Evolutionary conservation across 331 rosid genomes (phyloP).

Genomic region (Telfairia occidentalis): DNA sequence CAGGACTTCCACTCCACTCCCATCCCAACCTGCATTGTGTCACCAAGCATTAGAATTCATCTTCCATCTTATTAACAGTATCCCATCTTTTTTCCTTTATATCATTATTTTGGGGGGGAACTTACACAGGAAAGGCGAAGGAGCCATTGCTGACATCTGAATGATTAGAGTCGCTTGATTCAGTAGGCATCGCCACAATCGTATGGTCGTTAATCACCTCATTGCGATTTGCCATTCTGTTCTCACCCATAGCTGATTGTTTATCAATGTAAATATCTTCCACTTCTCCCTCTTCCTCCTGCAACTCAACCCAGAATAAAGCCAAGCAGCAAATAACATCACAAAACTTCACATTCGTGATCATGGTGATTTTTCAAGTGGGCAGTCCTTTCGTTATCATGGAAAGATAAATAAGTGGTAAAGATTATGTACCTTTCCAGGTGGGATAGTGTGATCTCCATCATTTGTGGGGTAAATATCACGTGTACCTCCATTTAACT

Average conservation of each 20-base stretch:
- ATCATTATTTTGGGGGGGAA: not conserved
- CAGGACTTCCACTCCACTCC: conserved; percentile 72
- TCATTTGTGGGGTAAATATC: conserved; percentile 19
- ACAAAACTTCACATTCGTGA: not conserved
- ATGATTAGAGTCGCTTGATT: conserved; percentile 40
- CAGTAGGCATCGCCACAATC: conserved; percentile 5
- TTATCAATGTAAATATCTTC: not conserved
- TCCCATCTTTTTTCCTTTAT: not conserved
- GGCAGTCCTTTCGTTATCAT: not conserved
- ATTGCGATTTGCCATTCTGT: conserved; percentile 8
- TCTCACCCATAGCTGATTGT: conserved; percentile 13
- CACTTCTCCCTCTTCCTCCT: conserved; percentile 28
- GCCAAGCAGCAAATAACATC: not conserved
- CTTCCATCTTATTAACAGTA: not conserved
- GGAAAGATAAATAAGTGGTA: not conserved
- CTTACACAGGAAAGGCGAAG: conserved; percentile 77
- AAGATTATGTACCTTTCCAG: conserved; percentile 26
- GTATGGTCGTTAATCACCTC: conserved; percentile 15
- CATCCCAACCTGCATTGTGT: conserved; percentile 38
- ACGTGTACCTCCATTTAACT: conserved; percentile 16
- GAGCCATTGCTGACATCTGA: conserved; percentile 49
- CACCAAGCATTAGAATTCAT: not conserved
- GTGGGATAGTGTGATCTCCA: conserved; percentile 16
- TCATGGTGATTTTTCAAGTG: not conserved
- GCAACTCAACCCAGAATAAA: not conserved